Evolutionary conservation across 768 basidiomycete species (phyloP), one percentile per base, ranked within the genome.

Genomic region (Podaxis mareebaensis): DNA sequence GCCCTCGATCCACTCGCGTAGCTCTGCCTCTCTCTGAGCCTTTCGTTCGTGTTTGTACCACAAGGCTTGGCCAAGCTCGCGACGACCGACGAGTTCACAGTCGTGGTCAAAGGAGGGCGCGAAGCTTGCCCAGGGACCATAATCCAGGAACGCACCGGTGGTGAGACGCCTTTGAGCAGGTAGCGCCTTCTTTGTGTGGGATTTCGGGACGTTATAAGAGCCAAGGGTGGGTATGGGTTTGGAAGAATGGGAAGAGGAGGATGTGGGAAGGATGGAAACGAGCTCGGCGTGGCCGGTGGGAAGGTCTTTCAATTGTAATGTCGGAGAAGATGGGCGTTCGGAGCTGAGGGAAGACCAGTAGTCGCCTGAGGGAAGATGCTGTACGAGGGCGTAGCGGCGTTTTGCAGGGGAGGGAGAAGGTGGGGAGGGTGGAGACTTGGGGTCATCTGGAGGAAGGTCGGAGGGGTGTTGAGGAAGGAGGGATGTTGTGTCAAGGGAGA

Each of bases 41-140:
- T 76, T 71, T 63, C 79, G 78, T 65, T 81, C 77, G 48, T 83
- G 80, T 66, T 81, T 80, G 64, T 77, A 77, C 72, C 79, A 86
- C 28, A 87, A 73, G 11, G 86, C 74, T 70, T 90, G 84, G 13
- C 85, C 87, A 61, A 93, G 78, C 56, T 83, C 78, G 1, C 77
- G 73, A 60, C 85, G 79, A 3, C 91, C 91, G 5, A 93, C 75
- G 68, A 91, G 84, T 54, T 84, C 82, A n/a, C 87, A 87, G 63
- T 91, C 88, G 66, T 91, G 89, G 64, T 92, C 90, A 71, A 91
- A 93, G 10, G 81, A 77, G 1, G 92, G 92, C 0, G 92, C 92
- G 74, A 94, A 94, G 69, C 84, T 88, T 6, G 91, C 75, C 68
- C 80, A 89, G 12, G 81, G 80, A 0, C 92, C 93, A 69, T 94